phyloP scores from a whole-genome alignment of 108 stramenopile species.

The Skeletonema potamos region DNA sequence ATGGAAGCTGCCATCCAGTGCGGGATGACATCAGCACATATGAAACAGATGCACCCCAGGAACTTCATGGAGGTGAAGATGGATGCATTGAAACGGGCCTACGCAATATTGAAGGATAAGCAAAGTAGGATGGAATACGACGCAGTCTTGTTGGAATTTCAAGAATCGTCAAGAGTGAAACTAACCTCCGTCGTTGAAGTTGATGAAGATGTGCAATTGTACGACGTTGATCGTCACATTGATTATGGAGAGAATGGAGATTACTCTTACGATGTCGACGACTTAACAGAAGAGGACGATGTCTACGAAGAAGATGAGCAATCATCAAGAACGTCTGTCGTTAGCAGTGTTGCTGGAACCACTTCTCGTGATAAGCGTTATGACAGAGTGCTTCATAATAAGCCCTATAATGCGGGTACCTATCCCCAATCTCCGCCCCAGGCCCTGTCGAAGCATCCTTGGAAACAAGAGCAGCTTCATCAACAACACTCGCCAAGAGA shows the following conservation, averaged over 20 bases:
- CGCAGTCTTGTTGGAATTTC: conserved; percentile 12
- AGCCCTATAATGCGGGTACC: background rate
- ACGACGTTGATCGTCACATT: background rate
- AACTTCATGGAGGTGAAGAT: conserved; percentile 25
- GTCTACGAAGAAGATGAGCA: background rate
- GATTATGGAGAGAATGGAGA: background rate
- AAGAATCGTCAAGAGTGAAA: background rate
- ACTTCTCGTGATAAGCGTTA: background rate
- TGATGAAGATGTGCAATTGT: background rate
- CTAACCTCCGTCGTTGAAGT: background rate
- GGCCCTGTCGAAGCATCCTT: background rate
- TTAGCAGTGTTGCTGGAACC: background rate
- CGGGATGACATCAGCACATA: conserved; percentile 19
- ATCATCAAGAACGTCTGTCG: background rate
- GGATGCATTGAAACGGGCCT: conserved; percentile 30
- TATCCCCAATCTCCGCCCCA: background rate
- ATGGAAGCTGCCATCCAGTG: conserved; percentile 1
- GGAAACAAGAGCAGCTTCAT: background rate
- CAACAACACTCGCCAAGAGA: background rate
- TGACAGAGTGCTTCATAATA: background rate
- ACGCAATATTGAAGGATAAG: conserved; percentile 14
- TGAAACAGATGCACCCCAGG: conserved; percentile 5
- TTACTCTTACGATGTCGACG: background rate
- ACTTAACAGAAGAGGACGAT: background rate
- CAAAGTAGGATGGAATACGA: conserved; percentile 25